Evolutionary conservation across 2,329 filamentous ascomycete genomes (phyloP), one percentile per base, ranked within the genome.

Genomic region (Xylariaceae sp.): DNA sequence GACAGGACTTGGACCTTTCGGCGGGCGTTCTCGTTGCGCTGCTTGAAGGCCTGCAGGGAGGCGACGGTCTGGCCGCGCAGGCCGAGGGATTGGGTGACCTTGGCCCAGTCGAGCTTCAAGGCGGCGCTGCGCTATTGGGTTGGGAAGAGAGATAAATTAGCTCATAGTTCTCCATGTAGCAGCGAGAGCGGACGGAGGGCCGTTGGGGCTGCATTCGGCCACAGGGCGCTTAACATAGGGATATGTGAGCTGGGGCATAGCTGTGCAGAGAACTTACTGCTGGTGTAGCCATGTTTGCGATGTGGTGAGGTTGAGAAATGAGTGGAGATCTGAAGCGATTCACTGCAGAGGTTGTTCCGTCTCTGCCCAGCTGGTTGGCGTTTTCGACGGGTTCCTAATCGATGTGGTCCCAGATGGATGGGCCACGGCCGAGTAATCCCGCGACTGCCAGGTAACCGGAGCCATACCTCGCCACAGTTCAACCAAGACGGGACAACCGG

Each of bases 91-190:
- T 82, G 84, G 75, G 87, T 87, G 69, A 99, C 84, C 79, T 95
- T 94, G 77, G 84, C 84, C 94, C 94, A 99, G 86, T 99, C 94
- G 82, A 99, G 84, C 85, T 97, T 99, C 76, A 95, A 84, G 75
- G 92, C 91, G 81, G 92, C 91, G 83, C 90, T 96, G 83, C 90
- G 88, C 92, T 97, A 73, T 72, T 54, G 51, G 49, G 49, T 44
- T 30, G 40, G 44, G 47, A 54, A 60, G 49, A 57, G 60, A 53
- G 61, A 60, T 67, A 76, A 80, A 80, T 81, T 80, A 81, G 78
- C 77, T 80, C 77, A 77, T 61, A 40, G 50, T 54, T 41, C 14
- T 44, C 32, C 12, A 36, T 41, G 35, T 7, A 36, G 44, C 22
- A 22, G 48, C 35, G 19, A 31, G 5, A 10, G 54, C 46, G 55